Percentiles rank a stretch among this genome's conserved stretches.
phyloP scores from a whole-genome alignment of 2,329 filamentous ascomycete genomes.

The Pyrenophora teres region DNA sequence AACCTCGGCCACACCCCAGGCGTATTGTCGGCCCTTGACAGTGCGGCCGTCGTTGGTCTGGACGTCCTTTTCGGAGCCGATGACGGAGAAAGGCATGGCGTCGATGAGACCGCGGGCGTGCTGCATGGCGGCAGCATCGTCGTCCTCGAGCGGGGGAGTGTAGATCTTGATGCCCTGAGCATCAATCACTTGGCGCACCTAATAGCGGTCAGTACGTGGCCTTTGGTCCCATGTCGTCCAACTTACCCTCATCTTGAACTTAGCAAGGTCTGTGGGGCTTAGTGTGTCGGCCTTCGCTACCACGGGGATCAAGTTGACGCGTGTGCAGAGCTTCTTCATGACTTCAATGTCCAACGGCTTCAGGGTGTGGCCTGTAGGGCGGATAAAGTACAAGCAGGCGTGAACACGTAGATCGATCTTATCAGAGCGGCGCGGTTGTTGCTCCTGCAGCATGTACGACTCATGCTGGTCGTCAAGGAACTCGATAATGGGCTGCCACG shows the following conservation, averaged over 20 bases:
- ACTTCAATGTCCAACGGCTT: constrained; percentile 99
- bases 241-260: constrained; percentile 92
- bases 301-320: constrained; percentile 97
- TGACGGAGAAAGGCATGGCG: constrained; percentile 98
- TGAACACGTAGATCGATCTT: constrained; percentile 99
- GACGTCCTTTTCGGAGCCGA: constrained; percentile 98
- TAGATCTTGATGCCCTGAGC: constrained; percentile 99
- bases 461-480: constrained; percentile 99
- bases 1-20: constrained; percentile 98
- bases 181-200: constrained; percentile 95
- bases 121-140: constrained; percentile 93
- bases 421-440: constrained; percentile 95
- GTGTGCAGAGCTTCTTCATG: constrained; percentile 98
- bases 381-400: constrained; percentile 98
- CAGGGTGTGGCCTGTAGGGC: constrained; percentile 95
- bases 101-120: constrained; percentile 93
- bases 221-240: not conserved
- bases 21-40: constrained; percentile 98
- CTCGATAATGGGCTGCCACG: constrained; percentile 99
- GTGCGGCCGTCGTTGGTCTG: constrained; percentile 95
- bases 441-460: constrained; percentile 99
- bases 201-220: constrained; percentile 22
- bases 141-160: constrained; percentile 95
- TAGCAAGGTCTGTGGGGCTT: constrained; percentile 86
- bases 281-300: constrained; percentile 98